Base-by-base conservation (phyloP, 495 filamentous ascomycete species). In the Zalerion maritima region DNA sequence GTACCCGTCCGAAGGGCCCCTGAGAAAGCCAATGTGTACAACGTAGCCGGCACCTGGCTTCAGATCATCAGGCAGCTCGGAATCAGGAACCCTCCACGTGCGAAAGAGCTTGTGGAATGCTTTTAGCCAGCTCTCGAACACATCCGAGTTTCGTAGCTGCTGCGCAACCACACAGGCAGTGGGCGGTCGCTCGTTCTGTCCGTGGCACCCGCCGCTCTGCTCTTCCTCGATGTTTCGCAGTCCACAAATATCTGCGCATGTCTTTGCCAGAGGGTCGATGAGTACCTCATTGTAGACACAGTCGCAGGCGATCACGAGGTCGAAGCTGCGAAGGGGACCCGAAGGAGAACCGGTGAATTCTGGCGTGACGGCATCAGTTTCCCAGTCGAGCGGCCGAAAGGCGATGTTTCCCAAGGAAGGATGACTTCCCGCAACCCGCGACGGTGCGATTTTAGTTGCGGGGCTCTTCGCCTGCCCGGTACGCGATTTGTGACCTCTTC, bases 211-310 rank as follows among this genome's bases (percentile, higher is more conserved):
- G 5, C 18, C 34, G 12, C 18, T n/a, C 10, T 12, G 16, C 2
- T 31, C 37, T 14, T 29, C 29, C 14, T 41, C 38, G 13, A 29
- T 35, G 9, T 53, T 44, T 12, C 72, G 50, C 2, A 87, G 47
- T 12, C 55, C 50, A 54, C 86, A 92, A 15, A 72, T 58, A 33
- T 87, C 79, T n/a, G 64, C 69, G 53, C 85, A 94, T 0, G 83
- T 79, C 28, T 73, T 60, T n/a, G 93, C 78, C 12, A 94, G 70
- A 1, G 84, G 81, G 19, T 70, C 57, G 10, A 94, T 71, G 3
- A 97, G 67, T 4, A 75, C 64, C 38, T 93, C 82, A 47, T 87
- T 85, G 56, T 89, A 92, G 48, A 94, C 76, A 42, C 82, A 91
- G 46, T 91, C 83, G 51, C 81, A 91, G 4, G 85, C 82, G 12